phyloP scores from a whole-genome alignment of 768 basidiomycete species.

The Cystobasidium onofrii region DNA sequence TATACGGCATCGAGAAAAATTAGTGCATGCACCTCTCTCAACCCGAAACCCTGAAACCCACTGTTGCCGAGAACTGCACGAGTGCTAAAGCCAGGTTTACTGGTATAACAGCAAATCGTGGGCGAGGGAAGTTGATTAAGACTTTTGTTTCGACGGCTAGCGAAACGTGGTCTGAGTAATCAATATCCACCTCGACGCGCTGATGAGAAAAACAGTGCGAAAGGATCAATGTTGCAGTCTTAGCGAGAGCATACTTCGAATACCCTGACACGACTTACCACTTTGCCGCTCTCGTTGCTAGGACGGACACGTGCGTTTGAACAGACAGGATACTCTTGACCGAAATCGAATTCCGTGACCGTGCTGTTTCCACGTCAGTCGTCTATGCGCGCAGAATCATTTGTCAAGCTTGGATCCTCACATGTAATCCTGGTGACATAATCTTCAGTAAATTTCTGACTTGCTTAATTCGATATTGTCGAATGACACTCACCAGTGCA shows the following conservation, averaged over 20 bases:
- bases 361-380: conserved; percentile 33
- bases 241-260: background rate
- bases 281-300: conserved; percentile 46
- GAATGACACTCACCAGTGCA: conserved; percentile 43
- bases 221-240: too few relatives aligned
- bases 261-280: conserved; percentile 37
- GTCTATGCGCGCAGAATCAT: background rate
- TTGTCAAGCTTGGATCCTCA: background rate
- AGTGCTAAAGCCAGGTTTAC: conserved; percentile 70
- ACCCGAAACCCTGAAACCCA: conserved; percentile 55
- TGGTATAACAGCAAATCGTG: conserved; percentile 50
- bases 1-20: conserved; percentile 32
- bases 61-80: conserved; percentile 73
- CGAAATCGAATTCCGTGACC: conserved; percentile 41
- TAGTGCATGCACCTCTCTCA: conserved; percentile 48
- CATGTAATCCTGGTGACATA: conserved; percentile 19
- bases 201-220: conserved; percentile 45
- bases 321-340: conserved; percentile 58
- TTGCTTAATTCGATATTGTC: background rate
- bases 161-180: conserved; percentile 73
- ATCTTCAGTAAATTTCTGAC: background rate
- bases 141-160: conserved; percentile 50
- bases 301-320: conserved; percentile 60
- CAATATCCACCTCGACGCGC: conserved; percentile 74
- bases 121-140: conserved; percentile 49